Percentiles rank a stretch among this genome's conserved stretches.
Conservation (phyloP, 768 basidiomycete species). For the Suillus fuscotomentosus region DNA sequence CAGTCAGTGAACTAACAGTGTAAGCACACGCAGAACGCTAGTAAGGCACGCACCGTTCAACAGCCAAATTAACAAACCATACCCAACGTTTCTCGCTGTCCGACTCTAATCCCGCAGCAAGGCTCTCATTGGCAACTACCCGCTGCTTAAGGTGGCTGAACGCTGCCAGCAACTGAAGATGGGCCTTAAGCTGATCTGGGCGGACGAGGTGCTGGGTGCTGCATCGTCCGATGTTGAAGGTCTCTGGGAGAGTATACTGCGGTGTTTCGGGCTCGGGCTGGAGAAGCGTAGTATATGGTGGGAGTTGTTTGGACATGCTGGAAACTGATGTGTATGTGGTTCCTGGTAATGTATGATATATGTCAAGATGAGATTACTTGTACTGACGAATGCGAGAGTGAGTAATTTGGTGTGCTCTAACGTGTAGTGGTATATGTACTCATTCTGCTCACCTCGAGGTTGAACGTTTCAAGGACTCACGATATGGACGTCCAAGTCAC, state of each 20-base stretch:
- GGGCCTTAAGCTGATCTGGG: conserved; percentile 27
- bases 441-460: too few relatives aligned
- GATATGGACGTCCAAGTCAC: too few relatives aligned
- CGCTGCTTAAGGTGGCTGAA: conserved; percentile 23
- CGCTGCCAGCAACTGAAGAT: conserved; percentile 27
- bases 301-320: conserved; percentile 58
- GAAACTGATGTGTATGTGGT: background rate
- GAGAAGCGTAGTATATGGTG: conserved; percentile 61
- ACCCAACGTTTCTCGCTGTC: conserved; percentile 32
- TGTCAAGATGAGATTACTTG: too few relatives aligned
- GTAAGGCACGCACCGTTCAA: conserved; percentile 29
- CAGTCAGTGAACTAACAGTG: background rate
- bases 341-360: background rate
- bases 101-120: conserved; percentile 19
- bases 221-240: conserved; percentile 12
- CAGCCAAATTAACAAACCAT: conserved; percentile 38
- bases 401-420: too few relatives aligned
- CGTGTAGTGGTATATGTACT: too few relatives aligned
- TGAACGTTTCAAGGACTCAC: too few relatives aligned
- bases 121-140: conserved; percentile 17
- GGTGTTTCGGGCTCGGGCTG: conserved; percentile 9
- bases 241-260: conserved; percentile 15
- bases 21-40: background rate
- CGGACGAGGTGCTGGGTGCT: conserved; percentile 15
- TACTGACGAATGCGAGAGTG: too few relatives aligned